Percentiles rank a stretch among this genome's conserved stretches.
Evolutionary conservation across 345 rosid genomes (phyloP).

Genomic region (Pistacia atlantica): DNA sequence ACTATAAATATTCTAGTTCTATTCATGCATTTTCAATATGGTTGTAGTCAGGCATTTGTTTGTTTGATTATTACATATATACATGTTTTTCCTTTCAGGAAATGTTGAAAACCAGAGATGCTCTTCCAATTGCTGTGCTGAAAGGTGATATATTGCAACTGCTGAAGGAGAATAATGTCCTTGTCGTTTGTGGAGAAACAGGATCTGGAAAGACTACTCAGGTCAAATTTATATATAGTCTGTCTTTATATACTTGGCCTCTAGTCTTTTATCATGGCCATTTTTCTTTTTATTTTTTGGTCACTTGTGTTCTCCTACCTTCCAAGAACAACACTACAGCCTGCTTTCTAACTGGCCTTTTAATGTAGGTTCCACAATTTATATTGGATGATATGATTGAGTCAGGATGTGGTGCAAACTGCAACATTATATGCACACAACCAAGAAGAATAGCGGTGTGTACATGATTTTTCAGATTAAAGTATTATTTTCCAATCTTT

Average conservation of each 20-base stretch:
- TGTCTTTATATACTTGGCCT: neutral
- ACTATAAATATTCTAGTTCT: neutral
- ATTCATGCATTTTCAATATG: neutral
- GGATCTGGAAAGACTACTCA: slow-evolving; percentile 99
- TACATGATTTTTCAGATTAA: slow-evolving; percentile 18
- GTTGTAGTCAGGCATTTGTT: neutral
- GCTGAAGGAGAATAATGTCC: slow-evolving; percentile 71
- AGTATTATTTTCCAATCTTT: neutral
- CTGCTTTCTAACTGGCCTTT: slow-evolving; percentile 21
- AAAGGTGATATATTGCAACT: slow-evolving; percentile 64
- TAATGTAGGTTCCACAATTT: slow-evolving; percentile 86
- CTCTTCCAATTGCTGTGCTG: slow-evolving; percentile 79
- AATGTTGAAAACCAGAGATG: slow-evolving; percentile 61
- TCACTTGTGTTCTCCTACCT: slow-evolving; percentile 5
- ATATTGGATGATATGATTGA: slow-evolving; percentile 93
- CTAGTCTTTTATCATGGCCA: neutral
- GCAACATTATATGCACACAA: slow-evolving; percentile 93
- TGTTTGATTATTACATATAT: neutral
- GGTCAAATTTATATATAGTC: slow-evolving; percentile 40
- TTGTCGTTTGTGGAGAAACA: slow-evolving; percentile 95
- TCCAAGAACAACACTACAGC: slow-evolving; percentile 15
- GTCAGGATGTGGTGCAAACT: slow-evolving; percentile 72
- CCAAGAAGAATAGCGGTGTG: slow-evolving; percentile 92
- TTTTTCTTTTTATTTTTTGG: neutral
- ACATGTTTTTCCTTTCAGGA: slow-evolving; percentile 44